A percentile compares a stretch with the other conserved stretches of the same genome.
phyloP scores from a whole-genome alignment of 2,329 filamentous ascomycete genomes.

The Penicillium sp. region DNA sequence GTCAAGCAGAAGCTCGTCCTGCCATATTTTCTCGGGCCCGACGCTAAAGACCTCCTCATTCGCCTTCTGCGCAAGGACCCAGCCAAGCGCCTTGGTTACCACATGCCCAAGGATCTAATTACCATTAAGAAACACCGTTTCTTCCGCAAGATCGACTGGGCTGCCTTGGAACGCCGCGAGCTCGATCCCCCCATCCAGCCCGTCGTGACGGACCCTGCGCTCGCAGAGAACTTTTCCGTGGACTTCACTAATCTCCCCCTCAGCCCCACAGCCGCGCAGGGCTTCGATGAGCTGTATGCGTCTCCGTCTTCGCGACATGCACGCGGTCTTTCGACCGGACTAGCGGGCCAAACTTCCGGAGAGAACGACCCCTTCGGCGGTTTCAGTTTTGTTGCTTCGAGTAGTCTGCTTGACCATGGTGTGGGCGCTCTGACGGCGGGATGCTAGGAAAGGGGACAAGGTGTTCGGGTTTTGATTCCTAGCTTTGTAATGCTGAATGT shows the following conservation, averaged over 20 bases:
- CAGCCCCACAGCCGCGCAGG: slow-evolving; percentile 60
- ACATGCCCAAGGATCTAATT: slow-evolving; percentile 83
- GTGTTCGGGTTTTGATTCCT: background rate
- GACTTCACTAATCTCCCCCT: slow-evolving; percentile 87
- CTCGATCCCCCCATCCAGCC: slow-evolving; percentile 86
- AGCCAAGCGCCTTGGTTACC: slow-evolving; percentile 78
- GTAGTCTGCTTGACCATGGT: slow-evolving; percentile 46
- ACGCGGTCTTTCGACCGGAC: slow-evolving; percentile 19
- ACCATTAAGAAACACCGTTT: slow-evolving; percentile 90
- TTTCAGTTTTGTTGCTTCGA: slow-evolving; percentile 50
- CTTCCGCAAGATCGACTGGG: slow-evolving; percentile 97
- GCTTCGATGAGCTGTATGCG: slow-evolving; percentile 30
- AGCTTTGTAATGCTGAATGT: too few species aligned
- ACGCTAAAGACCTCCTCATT: slow-evolving; percentile 91
- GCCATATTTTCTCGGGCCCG: slow-evolving; percentile 85
- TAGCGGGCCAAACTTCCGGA: slow-evolving; percentile 16
- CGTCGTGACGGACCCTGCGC: slow-evolving; percentile 88
- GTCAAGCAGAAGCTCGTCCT: slow-evolving; percentile 84
- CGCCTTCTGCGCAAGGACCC: slow-evolving; percentile 90
- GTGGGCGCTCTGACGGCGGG: slow-evolving; percentile 29
- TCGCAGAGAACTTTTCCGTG: slow-evolving; percentile 93
- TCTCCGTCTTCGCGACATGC: slow-evolving; percentile 11
- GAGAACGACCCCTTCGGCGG: slow-evolving; percentile 47
- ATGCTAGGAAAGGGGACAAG: slow-evolving; percentile 13
- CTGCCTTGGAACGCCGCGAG: slow-evolving; percentile 75